Evolutionary conservation across 2,329 filamentous ascomycete genomes (phyloP).

Genomic region (Coniochaeta hoffmannii): DNA sequence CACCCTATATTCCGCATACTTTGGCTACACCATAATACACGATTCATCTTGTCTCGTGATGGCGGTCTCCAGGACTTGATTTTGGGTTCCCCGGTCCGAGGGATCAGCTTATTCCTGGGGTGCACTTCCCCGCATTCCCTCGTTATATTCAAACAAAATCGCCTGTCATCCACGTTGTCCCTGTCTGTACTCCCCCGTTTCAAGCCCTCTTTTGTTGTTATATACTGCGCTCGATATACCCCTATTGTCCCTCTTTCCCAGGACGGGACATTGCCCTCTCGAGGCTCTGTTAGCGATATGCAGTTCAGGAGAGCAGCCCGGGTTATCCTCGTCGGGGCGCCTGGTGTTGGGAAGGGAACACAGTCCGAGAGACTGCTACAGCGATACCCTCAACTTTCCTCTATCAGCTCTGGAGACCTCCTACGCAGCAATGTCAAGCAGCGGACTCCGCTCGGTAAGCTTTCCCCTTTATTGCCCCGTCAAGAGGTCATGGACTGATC

Average conservation of each 20-base stretch:
- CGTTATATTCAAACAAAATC: constrained; percentile 2
- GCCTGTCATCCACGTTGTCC: neutral
- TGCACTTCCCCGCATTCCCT: neutral
- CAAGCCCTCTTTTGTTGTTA: neutral
- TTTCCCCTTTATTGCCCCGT: constrained; percentile 6
- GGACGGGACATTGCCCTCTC: neutral
- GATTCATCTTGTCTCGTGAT: neutral
- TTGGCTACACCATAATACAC: neutral
- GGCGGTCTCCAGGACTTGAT: neutral
- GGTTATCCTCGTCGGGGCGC: constrained; percentile 89
- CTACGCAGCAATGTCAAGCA: constrained; percentile 88
- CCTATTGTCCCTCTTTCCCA: neutral
- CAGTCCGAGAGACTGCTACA: constrained; percentile 84
- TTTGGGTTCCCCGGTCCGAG: neutral
- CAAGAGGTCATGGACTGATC: neutral
- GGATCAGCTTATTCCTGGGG: neutral
- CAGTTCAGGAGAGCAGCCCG: constrained; percentile 75
- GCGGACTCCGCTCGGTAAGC: constrained; percentile 73
- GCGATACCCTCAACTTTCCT: constrained; percentile 80
- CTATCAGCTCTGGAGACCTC: constrained; percentile 90
- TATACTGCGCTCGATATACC: neutral
- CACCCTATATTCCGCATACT: neutral
- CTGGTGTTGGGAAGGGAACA: constrained; percentile 95
- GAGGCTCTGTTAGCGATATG: constrained; percentile 29
- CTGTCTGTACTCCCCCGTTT: neutral